Evolutionary conservation across 176 grass and related monocot genomes (phyloP).

Genomic region (Aegilops bicornis): DNA sequence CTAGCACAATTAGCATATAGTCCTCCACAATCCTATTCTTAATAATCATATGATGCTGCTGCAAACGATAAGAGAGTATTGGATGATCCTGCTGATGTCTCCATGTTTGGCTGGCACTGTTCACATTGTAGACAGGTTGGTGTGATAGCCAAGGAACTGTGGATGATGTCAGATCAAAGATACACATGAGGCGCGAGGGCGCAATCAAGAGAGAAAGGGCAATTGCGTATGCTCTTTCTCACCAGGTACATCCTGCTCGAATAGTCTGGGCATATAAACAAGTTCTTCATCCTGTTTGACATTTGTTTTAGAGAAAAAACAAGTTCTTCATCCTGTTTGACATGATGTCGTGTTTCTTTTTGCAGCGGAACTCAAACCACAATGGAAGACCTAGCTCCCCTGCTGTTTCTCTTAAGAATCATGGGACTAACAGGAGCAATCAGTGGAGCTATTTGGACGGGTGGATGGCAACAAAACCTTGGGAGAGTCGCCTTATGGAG

Average conservation of each 20-base stretch:
- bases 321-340: not conserved
- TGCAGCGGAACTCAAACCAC: conserved; percentile 43
- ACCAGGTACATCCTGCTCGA: conserved; percentile 51
- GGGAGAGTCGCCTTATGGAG: conserved; percentile 69
- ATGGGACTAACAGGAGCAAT: conserved; percentile 35
- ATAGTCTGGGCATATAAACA: not conserved
- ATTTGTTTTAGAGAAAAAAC: not conserved
- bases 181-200: conserved; percentile 80
- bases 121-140: conserved; percentile 68
- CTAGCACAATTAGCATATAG: not conserved
- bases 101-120: conserved; percentile 8
- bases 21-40: not conserved
- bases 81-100: not conserved
- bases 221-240: conserved; percentile 68
- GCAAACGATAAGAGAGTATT: not conserved
- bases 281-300: not conserved
- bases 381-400: conserved; percentile 43
- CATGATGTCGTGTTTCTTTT: conserved; percentile 6
- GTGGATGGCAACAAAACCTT: conserved; percentile 77
- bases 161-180: conserved; percentile 65
- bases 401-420: conserved; percentile 45
- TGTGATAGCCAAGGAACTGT: conserved; percentile 73
- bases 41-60: not conserved
- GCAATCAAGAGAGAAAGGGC: conserved; percentile 76
- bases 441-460: conserved; percentile 59